Evolutionary conservation across 768 basidiomycete species (phyloP).

Genomic region (Gloeopeniophorella convolvens): DNA sequence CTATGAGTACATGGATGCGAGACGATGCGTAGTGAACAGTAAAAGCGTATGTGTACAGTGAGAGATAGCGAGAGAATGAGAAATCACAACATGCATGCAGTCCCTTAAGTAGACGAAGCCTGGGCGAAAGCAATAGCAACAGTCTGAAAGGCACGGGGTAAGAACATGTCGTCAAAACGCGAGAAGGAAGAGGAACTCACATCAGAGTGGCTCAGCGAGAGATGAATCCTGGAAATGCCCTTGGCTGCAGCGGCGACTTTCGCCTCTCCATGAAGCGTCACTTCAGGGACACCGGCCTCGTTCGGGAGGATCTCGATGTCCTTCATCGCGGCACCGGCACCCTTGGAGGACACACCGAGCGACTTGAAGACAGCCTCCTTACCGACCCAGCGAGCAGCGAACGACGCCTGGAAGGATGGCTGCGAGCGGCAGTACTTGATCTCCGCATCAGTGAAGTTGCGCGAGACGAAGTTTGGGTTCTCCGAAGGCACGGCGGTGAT

Average conservation of each 20-base stretch:
- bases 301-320: conserved; percentile 93
- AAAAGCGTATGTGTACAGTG: neutral
- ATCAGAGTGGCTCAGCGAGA: conserved; percentile 93
- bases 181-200: conserved; percentile 38
- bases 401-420: conserved; percentile 81
- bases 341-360: conserved; percentile 81
- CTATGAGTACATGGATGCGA: no score
- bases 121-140: conserved; percentile 87
- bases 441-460: conserved; percentile 92
- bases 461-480: conserved; percentile 79
- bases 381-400: conserved; percentile 95
- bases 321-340: conserved; percentile 91
- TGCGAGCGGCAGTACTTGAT: conserved; percentile 81
- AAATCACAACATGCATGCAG: neutral
- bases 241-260: conserved; percentile 62
- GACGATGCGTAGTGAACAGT: conserved; percentile 7
- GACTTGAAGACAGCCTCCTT: conserved; percentile 99
- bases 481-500: conserved; percentile 88
- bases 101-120: conserved; percentile 37
- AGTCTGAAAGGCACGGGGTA: conserved; percentile 39
- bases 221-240: conserved; percentile 65
- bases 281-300: conserved; percentile 70
- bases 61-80: neutral
- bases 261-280: conserved; percentile 75
- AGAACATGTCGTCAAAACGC: conserved; percentile 14